A percentile compares a stretch with the other conserved stretches of the same genome.
Evolutionary conservation across 257 asterid species (phyloP).

Genomic region (Nicotiana otophora): DNA sequence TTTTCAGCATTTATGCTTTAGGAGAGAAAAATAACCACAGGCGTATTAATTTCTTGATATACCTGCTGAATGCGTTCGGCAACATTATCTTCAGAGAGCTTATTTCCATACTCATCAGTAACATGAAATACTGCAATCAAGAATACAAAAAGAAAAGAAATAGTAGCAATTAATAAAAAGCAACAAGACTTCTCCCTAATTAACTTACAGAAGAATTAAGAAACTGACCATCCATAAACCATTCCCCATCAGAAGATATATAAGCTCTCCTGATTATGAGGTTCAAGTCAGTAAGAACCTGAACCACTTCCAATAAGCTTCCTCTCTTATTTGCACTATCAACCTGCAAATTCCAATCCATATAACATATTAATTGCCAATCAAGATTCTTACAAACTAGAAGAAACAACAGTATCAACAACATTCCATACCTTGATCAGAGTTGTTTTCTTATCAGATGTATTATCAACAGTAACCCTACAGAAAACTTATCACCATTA

Average conservation of each 20-base stretch:
- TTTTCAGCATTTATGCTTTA: neutral
- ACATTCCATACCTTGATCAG: slow-evolving; percentile 33
- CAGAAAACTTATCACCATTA: neutral
- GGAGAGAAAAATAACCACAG: neutral
- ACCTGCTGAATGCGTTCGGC: slow-evolving; percentile 72
- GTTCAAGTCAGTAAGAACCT: slow-evolving; percentile 81
- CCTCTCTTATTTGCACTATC: slow-evolving; percentile 88
- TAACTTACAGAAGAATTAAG: neutral
- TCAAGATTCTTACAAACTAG: neutral
- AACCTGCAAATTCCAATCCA: slow-evolving; percentile 39
- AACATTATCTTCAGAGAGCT: slow-evolving; percentile 48
- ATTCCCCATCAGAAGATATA: slow-evolving; percentile 87
- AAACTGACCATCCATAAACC: slow-evolving; percentile 89
- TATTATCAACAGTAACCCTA: slow-evolving; percentile 44
- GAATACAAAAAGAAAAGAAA: slow-evolving; percentile 3
- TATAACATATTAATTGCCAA: no score
- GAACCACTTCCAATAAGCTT: slow-evolving; percentile 78
- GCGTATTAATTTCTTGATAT: neutral
- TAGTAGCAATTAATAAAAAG: neutral
- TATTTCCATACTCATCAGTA: slow-evolving; percentile 68
- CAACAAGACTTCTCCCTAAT: neutral
- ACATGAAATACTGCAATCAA: slow-evolving; percentile 70
- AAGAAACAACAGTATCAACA: neutral
- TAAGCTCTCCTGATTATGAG: slow-evolving; percentile 67
- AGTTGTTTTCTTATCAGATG: slow-evolving; percentile 40